These are phyloP conservation scores for Fistulinella cinereoalba DNA, from an alignment of 1,284 basidiomycete genomes.

Conservation along the genomic window DNA sequence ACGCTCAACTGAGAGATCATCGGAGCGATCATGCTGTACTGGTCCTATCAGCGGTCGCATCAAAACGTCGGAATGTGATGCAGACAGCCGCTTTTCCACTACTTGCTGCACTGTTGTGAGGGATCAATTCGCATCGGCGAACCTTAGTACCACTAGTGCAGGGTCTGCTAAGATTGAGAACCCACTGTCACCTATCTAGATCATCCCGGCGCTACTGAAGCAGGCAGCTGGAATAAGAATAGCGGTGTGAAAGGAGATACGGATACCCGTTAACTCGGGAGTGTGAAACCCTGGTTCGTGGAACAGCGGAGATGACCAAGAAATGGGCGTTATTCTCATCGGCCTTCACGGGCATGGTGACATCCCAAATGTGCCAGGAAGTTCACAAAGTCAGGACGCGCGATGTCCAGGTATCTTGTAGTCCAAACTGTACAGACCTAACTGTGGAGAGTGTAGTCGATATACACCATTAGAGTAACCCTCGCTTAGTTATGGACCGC, in stretches of 20 bases:
- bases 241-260: too few species aligned
- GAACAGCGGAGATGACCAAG: too few species aligned
- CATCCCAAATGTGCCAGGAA: background rate
- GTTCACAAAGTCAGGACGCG: background rate
- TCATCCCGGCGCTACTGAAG: background rate
- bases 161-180: too few species aligned
- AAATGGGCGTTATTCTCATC: too few species aligned
- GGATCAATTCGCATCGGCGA: too few species aligned
- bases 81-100: too few species aligned
- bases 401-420: conserved; percentile 15
- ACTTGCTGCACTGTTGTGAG: too few species aligned
- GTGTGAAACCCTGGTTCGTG: too few species aligned
- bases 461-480: background rate
- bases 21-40: background rate
- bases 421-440: background rate
- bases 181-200: too few species aligned
- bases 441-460: background rate
- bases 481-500: background rate
- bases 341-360: background rate
- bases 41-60: background rate
- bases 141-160: too few species aligned
- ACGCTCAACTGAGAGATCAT: background rate
- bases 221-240: background rate
- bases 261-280: too few species aligned
- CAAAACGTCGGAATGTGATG: background rate